Base-by-base conservation (phyloP, 345 rosid genomes). In the Streptanthus diversifolius region DNA sequence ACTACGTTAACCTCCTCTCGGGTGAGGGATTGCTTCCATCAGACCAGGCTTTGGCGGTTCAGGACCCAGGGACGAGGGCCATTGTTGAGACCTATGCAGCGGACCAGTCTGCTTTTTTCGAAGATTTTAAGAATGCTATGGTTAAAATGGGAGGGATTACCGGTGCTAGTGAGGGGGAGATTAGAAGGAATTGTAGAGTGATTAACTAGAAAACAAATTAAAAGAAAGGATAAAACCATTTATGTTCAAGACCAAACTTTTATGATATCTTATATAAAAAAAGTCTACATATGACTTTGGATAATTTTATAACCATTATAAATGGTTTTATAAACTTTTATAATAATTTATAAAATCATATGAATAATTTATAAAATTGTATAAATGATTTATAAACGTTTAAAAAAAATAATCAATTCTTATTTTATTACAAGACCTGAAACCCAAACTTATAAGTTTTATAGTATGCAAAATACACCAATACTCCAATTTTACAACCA, bases 1-100 rank as follows among this genome's bases (percentile, higher is more conserved):
- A 93, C 81, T 89, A 80, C 41, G 59, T 85, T 30, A 90, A 90
- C 70, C 90, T 91, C 54, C 72, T 88, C 60, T 86, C 95, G 0
- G 92, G 92, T 0, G 85, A 91, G 56, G 97, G 98, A 22, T 71
- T 88, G 80, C 95, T 91, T 56, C 86, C 85, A 4, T 89, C 96
- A 0, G 97, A 93, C 75, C 96, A 88, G 79, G 80, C 82, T 35
- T 86, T 90, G 0, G 83, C 82, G 2, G 79, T 80, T 6, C 76
- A 83, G 5, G 79, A 84, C 36, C 86, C 83, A 27, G 74, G 63
- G 3, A 82, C 97, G 0, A 83, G 88, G 3, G 68, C 37, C 14
- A 80, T 85, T 3, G 92, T 85, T 9, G 80, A 85, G 61, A 68
- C 83, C 1, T 89, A 93, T 5, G 92, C 80, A 0, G 75, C 79